phyloP scores from a whole-genome alignment of 345 rosid genomes.

The Garcia nutans region DNA sequence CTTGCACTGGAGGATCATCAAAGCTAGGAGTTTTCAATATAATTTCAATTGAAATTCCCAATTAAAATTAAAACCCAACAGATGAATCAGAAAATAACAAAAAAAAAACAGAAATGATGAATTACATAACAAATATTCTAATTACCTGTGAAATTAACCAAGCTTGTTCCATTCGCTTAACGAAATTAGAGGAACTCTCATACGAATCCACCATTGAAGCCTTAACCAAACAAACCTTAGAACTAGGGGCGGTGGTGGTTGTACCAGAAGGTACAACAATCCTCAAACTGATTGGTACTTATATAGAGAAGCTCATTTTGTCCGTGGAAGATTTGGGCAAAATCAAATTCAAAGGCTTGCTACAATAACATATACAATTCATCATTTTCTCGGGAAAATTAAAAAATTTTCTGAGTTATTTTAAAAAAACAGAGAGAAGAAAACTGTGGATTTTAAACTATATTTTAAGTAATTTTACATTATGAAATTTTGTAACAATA shows the following conservation, averaged over 20 bases:
- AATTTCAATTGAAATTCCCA: background rate
- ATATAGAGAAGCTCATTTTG: constrained; percentile 19
- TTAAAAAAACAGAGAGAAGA: background rate
- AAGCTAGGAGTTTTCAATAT: background rate
- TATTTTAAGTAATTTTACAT: too few species aligned
- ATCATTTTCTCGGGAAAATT: constrained; percentile 20
- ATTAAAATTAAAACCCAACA: background rate
- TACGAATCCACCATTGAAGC: constrained; percentile 73
- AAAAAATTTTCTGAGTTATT: background rate
- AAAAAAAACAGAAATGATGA: background rate
- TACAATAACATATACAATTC: constrained; percentile 33
- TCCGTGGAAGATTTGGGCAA: constrained; percentile 22
- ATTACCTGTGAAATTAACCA: constrained; percentile 86
- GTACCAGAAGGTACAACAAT: constrained; percentile 18
- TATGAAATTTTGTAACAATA: too few species aligned
- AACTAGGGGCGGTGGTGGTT: background rate
- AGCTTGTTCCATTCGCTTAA: constrained; percentile 79
- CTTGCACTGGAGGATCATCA: background rate
- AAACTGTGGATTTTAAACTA: background rate
- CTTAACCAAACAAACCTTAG: constrained; percentile 29
- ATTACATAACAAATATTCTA: background rate
- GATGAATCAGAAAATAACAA: background rate
- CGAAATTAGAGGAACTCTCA: constrained; percentile 71
- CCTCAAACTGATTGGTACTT: constrained; percentile 18
- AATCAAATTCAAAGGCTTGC: constrained; percentile 27